Conservation (phyloP, 2,329 filamentous ascomycete genomes). For the Didymella segeticola region DNA sequence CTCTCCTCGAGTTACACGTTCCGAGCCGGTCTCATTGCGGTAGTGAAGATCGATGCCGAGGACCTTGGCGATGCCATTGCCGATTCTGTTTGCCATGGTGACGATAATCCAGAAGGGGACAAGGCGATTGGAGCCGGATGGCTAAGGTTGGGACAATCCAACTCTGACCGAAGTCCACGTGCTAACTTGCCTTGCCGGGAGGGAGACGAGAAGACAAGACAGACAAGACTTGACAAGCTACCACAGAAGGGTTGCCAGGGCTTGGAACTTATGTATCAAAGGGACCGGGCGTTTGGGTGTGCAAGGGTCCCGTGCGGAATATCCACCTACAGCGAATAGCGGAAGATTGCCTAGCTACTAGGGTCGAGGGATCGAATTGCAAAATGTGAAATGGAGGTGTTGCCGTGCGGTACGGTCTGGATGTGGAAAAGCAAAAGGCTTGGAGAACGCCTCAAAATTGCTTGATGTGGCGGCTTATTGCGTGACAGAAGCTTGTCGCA, state of each 20-base stretch:
- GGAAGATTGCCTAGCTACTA: slow-evolving; percentile 10
- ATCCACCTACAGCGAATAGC: slow-evolving; percentile 11
- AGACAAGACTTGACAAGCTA: slow-evolving; percentile 38
- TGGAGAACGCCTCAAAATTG: slow-evolving; percentile 31
- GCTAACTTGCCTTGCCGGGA: slow-evolving; percentile 15
- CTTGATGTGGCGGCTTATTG: slow-evolving; percentile 34
- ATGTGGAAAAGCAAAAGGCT: slow-evolving; percentile 24
- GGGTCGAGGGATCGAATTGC: slow-evolving; percentile 6
- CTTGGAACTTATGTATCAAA: slow-evolving; percentile 36
- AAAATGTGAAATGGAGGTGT: slow-evolving; percentile 1
- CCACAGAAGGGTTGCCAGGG: slow-evolving; percentile 32
- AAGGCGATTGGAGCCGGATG: slow-evolving; percentile 1
- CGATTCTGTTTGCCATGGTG: slow-evolving; percentile 61
- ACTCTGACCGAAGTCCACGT: slow-evolving; percentile 20
- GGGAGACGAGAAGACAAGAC: slow-evolving; percentile 5
- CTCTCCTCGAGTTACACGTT: slow-evolving; percentile 76
- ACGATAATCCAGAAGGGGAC: background rate
- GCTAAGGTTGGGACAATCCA: slow-evolving; percentile 9
- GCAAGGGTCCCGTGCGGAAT: slow-evolving; percentile 18
- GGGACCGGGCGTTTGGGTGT: slow-evolving; percentile 16
- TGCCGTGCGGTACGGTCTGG: slow-evolving; percentile 13
- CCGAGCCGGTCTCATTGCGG: slow-evolving; percentile 63
- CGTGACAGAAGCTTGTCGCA: slow-evolving; percentile 27
- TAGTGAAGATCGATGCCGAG: slow-evolving; percentile 83
- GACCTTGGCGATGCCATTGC: slow-evolving; percentile 76